Conservation (phyloP, 1,139 yeast species). For the Suhomyces anneliseae region DNA sequence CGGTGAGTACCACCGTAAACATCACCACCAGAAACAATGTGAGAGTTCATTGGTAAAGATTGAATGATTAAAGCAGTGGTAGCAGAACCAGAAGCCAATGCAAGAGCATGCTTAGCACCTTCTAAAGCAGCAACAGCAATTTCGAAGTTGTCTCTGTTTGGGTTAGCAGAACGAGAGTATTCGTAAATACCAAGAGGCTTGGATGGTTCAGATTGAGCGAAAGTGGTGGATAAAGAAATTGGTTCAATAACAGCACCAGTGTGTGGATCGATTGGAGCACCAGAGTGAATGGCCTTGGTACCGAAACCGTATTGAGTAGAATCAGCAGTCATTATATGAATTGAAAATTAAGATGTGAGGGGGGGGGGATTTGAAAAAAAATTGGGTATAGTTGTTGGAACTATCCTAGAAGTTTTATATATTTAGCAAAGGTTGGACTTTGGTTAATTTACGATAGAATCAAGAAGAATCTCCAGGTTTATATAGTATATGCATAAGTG, state of each 20-base stretch:
- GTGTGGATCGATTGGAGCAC: conserved; percentile 67
- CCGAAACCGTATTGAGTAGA: conserved; percentile 51
- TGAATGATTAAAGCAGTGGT: conserved; percentile 79
- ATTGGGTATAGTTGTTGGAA: conserved; percentile 11
- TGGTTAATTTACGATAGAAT: not conserved
- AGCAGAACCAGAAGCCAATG: conserved; percentile 85
- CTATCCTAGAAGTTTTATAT: conserved; percentile 3
- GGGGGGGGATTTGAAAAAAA: too few species aligned
- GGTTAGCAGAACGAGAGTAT: conserved; percentile 86
- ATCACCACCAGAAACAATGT: conserved; percentile 80
- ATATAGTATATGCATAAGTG: not conserved
- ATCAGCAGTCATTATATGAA: conserved; percentile 11
- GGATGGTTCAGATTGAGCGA: conserved; percentile 77
- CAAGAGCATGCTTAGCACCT: conserved; percentile 74
- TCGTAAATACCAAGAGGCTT: conserved; percentile 78
- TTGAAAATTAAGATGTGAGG: not conserved
- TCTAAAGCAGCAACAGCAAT: conserved; percentile 79
- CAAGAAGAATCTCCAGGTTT: not conserved
- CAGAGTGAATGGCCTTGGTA: conserved; percentile 83
- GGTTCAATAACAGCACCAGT: conserved; percentile 92
- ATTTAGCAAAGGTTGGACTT: conserved; percentile 13
- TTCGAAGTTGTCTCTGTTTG: conserved; percentile 84
- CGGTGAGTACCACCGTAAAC: conserved; percentile 94
- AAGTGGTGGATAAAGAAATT: conserved; percentile 81
- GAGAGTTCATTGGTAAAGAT: conserved; percentile 70